These are phyloP conservation scores for Polyporus arcularius DNA, from an alignment of 768 basidiomycete species.

Conservation along the genomic window DNA sequence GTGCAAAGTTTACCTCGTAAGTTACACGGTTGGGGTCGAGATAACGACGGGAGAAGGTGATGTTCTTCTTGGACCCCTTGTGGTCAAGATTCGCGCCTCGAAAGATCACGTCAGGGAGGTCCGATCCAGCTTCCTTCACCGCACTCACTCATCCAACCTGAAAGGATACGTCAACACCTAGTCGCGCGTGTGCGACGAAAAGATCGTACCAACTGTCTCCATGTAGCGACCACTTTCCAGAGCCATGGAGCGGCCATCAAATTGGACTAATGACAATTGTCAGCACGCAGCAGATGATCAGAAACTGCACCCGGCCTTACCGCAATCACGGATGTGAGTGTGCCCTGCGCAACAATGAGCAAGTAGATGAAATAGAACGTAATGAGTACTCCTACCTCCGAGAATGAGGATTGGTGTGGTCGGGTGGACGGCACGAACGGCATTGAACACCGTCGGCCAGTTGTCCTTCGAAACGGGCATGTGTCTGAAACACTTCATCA, in stretches of 20 bases:
- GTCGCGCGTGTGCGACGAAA: not conserved
- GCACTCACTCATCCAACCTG: slow-evolving; percentile 63
- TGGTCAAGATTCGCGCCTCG: slow-evolving; percentile 54
- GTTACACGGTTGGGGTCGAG: slow-evolving; percentile 79
- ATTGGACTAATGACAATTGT: slow-evolving; percentile 44
- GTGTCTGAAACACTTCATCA: slow-evolving; percentile 48
- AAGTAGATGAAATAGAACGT: too few relatives aligned
- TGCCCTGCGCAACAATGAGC: slow-evolving; percentile 44
- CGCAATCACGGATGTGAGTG: slow-evolving; percentile 78
- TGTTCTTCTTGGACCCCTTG: slow-evolving; percentile 43
- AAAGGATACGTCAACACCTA: not conserved
- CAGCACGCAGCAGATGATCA: not conserved
- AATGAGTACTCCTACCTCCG: slow-evolving; percentile 48
- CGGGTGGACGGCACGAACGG: slow-evolving; percentile 72
- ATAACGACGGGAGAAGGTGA: slow-evolving; percentile 71
- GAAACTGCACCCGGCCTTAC: slow-evolving; percentile 37
- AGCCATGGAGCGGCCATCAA: slow-evolving; percentile 76
- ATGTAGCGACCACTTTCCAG: slow-evolving; percentile 87
- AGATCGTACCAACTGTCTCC: slow-evolving; percentile 78
- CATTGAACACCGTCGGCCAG: slow-evolving; percentile 73
- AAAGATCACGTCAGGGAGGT: not conserved
- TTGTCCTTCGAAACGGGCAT: slow-evolving; percentile 78
- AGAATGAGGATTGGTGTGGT: slow-evolving; percentile 81
- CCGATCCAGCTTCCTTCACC: not conserved
- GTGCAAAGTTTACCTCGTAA: slow-evolving; percentile 50